Conservation (phyloP, 2,329 filamentous ascomycete genomes). For the Hypoxylon sp. region DNA sequence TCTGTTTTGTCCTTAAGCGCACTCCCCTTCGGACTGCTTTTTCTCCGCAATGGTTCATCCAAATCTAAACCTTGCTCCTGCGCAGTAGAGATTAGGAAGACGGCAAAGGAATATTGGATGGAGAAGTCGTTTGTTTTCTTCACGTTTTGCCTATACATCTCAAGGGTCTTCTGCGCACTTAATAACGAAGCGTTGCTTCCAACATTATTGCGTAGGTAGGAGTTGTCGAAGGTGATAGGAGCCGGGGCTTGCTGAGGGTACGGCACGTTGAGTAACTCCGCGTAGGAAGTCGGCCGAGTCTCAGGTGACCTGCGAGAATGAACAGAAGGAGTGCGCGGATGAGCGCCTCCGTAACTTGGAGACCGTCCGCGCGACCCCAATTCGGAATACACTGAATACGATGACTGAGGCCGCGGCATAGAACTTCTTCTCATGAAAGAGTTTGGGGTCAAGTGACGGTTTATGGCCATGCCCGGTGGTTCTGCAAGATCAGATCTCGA, state of each 20-base stretch:
- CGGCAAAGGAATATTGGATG: slow-evolving; percentile 95
- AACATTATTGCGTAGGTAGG: slow-evolving; percentile 80
- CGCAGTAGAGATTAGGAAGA: slow-evolving; percentile 92
- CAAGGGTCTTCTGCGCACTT: slow-evolving; percentile 91
- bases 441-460: slow-evolving; percentile 73
- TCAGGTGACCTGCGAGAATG: slow-evolving; percentile 70
- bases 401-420: slow-evolving; percentile 77
- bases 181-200: slow-evolving; percentile 92
- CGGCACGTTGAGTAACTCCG: slow-evolving; percentile 74
- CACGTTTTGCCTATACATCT: slow-evolving; percentile 97
- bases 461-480: slow-evolving; percentile 62
- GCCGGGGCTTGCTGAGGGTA: slow-evolving; percentile 82
- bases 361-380: slow-evolving; percentile 73
- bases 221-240: slow-evolving; percentile 82
- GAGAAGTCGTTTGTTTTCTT: slow-evolving; percentile 95
- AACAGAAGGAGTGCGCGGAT: slow-evolving; percentile 62
- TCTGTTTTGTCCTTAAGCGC: slow-evolving; percentile 51
- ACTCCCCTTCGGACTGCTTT: slow-evolving; percentile 60
- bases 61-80: slow-evolving; percentile 77
- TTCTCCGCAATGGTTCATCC: slow-evolving; percentile 61
- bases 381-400: slow-evolving; percentile 82
- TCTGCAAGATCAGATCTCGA: slow-evolving; percentile 68
- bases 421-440: slow-evolving; percentile 69
- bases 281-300: slow-evolving; percentile 65
- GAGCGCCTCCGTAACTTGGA: slow-evolving; percentile 58